phyloP scores from a whole-genome alignment of 2,329 filamentous ascomycete species.

The Cytospora leucostoma region DNA sequence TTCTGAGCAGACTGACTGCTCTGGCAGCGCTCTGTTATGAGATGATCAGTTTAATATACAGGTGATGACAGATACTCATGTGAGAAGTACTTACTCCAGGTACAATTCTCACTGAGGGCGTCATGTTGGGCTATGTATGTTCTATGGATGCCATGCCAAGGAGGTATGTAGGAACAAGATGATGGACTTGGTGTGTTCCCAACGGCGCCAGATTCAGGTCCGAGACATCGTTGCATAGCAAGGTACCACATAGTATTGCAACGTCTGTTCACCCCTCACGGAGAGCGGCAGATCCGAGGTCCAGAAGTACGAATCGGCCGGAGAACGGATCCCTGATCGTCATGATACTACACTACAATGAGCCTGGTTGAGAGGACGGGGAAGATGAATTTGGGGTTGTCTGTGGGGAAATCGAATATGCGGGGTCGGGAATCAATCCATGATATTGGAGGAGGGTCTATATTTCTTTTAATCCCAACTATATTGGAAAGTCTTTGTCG shows the following conservation, averaged over 20 bases:
- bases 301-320: background rate
- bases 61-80: no score
- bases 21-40: conserved; percentile 56
- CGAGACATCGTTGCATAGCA: no score
- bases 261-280: background rate
- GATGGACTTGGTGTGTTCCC: background rate
- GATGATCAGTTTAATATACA: background rate
- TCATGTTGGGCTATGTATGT: conserved; percentile 31
- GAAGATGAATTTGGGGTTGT: background rate
- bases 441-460: no score
- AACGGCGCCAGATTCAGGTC: background rate
- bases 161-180: background rate
- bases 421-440: background rate
- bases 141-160: background rate
- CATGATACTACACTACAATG: background rate
- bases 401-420: background rate
- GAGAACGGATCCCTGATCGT: background rate
- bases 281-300: background rate
- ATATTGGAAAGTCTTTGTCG: background rate
- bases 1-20: conserved; percentile 74
- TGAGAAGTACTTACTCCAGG: conserved; percentile 38
- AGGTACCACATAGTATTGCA: background rate
- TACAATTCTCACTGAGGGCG: conserved; percentile 37
- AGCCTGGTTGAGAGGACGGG: no score
- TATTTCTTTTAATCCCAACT: no score